These are phyloP conservation scores for Hanseniaspora occidentalis DNA, from an alignment of 805 yeast genomes.

Conservation along the genomic window DNA sequence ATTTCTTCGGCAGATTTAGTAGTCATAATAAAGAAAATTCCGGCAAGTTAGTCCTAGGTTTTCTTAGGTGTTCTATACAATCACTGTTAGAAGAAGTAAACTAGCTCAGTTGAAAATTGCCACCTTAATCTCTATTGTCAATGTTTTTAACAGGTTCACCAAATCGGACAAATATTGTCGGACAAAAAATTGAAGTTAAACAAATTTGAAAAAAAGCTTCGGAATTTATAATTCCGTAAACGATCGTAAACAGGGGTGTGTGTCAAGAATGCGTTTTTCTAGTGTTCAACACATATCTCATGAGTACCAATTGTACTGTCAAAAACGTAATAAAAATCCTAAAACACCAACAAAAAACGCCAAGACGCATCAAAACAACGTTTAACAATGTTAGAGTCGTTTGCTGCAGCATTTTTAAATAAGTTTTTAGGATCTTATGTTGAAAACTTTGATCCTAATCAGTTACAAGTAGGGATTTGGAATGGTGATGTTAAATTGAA, in stretches of 20 bases:
- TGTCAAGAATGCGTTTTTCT: too few species aligned
- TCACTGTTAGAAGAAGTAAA: too few species aligned
- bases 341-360: background rate
- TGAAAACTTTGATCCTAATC: slow-evolving; percentile 92
- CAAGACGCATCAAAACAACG: background rate
- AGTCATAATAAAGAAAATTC: background rate
- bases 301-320: too few species aligned
- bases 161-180: too few species aligned
- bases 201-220: too few species aligned
- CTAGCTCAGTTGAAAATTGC: too few species aligned
- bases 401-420: slow-evolving; percentile 24
- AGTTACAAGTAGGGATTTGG: slow-evolving; percentile 93
- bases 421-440: slow-evolving; percentile 42
- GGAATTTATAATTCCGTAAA: too few species aligned
- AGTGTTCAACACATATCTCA: too few species aligned
- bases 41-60: background rate
- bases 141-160: too few species aligned
- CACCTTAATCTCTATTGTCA: too few species aligned
- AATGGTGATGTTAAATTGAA: slow-evolving; percentile 86
- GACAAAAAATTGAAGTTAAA: too few species aligned
- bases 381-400: slow-evolving; percentile 22
- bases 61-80: background rate
- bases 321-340: background rate
- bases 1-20: slow-evolving; percentile 14
- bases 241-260: too few species aligned